Conservation (phyloP, 2,329 filamentous ascomycete genomes). For the Pyrenochaeta sp. region DNA sequence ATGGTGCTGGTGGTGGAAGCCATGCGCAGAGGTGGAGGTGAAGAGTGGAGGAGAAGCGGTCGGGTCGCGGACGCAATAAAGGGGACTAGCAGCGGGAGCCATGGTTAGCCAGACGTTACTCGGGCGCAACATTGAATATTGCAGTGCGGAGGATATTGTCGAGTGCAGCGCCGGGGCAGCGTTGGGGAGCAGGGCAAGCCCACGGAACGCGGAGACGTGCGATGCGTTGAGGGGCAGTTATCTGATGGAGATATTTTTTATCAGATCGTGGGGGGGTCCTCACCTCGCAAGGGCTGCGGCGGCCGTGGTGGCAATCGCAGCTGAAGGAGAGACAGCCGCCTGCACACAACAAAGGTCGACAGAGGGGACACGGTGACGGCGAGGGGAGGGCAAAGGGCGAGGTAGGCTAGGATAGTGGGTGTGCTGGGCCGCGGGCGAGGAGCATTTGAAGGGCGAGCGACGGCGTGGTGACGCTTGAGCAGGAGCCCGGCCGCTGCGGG, state of each 20-base stretch:
- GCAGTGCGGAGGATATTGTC: conserved; percentile 6
- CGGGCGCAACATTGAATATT: conserved; percentile 3
- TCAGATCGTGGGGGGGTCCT: conserved; percentile 39
- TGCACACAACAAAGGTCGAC: too few species aligned
- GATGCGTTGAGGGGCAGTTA: conserved; percentile 5
- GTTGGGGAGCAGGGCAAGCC: conserved; percentile 15
- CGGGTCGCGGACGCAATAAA: conserved; percentile 30
- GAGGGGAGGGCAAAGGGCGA: neutral
- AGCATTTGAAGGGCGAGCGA: conserved; percentile 18
- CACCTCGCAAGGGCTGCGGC: conserved; percentile 17
- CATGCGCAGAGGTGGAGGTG: conserved; percentile 26
- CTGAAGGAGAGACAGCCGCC: conserved; percentile 25
- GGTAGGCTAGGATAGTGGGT: too few species aligned
- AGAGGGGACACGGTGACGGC: conserved; percentile 18
- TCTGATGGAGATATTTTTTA: conserved; percentile 25
- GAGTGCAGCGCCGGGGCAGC: conserved; percentile 4
- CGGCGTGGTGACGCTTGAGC: conserved; percentile 12
- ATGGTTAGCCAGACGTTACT: conserved; percentile 37
- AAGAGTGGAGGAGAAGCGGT: conserved; percentile 9
- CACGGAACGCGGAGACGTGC: conserved; percentile 18
- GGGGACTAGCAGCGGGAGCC: conserved; percentile 24
- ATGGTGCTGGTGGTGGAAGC: conserved; percentile 28
- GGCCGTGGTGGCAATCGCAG: conserved; percentile 14
- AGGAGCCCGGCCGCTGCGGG: conserved; percentile 8
- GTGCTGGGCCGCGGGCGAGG: conserved; percentile 4